These are phyloP conservation scores for Pyricularia grisea DNA, from an alignment of 2,329 filamentous ascomycete species.

Conservation along the genomic window DNA sequence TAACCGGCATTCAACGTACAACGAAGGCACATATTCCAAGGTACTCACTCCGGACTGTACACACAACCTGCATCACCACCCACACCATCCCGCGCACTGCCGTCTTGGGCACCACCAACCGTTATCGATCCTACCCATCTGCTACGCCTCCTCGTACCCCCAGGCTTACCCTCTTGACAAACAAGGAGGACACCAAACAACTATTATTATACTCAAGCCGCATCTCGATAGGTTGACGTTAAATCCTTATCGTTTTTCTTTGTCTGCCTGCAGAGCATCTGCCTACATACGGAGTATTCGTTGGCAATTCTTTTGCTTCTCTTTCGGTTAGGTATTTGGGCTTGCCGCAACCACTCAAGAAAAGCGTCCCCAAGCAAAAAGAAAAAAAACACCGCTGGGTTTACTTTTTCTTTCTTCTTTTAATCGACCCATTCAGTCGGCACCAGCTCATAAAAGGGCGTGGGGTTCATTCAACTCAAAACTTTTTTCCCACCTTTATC, in stretches of 20 bases:
- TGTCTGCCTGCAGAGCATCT: background rate
- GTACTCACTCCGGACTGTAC: background rate
- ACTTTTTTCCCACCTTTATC: background rate
- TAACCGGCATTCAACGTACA: background rate
- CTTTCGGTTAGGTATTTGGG: background rate
- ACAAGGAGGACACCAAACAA: background rate
- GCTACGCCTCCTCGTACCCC: background rate
- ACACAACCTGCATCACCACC: background rate
- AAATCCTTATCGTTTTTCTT: background rate
- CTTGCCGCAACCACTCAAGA: background rate
- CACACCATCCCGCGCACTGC: background rate
- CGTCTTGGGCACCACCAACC: background rate
- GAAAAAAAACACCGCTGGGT: background rate
- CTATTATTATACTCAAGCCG: background rate
- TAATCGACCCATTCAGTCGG: background rate
- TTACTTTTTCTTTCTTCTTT: background rate
- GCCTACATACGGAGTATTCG: too few species aligned
- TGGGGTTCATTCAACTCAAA: background rate
- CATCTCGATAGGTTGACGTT: background rate
- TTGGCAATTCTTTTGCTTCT: background rate
- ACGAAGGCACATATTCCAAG: background rate
- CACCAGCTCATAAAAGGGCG: background rate
- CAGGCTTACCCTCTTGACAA: background rate
- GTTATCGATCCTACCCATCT: background rate
- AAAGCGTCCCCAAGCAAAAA: background rate